Percentiles rank a stretch among this genome's conserved stretches.
phyloP scores from a whole-genome alignment of 2,329 filamentous ascomycete genomes.

The Curvularia sp. region DNA sequence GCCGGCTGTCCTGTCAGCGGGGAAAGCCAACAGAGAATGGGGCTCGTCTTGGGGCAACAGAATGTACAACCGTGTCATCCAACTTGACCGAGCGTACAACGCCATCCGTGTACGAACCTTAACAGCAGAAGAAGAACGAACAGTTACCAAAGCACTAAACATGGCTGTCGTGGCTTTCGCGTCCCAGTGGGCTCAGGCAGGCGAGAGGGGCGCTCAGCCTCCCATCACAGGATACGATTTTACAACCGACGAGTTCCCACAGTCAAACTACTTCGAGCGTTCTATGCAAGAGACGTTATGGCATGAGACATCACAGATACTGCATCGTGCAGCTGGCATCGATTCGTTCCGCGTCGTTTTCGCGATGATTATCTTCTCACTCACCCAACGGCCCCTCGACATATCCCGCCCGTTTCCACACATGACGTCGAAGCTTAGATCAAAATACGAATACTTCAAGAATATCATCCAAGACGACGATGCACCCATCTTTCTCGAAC shows the following conservation, averaged over 20 bases:
- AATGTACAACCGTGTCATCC: conserved; percentile 57
- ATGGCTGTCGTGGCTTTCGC: conserved; percentile 61
- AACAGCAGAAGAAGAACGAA: conserved; percentile 47
- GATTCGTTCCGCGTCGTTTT: conserved; percentile 54
- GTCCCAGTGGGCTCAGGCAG: conserved; percentile 55
- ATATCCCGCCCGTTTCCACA: background rate
- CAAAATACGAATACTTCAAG: conserved; percentile 14
- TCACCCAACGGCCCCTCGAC: conserved; percentile 51
- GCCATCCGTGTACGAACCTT: conserved; percentile 48
- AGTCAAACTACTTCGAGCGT: conserved; percentile 41
- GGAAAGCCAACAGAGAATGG: conserved; percentile 52
- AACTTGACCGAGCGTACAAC: conserved; percentile 51
- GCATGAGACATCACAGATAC: conserved; percentile 50
- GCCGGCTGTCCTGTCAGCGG: conserved; percentile 30
- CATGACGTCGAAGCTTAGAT: background rate
- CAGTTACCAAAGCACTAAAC: conserved; percentile 56
- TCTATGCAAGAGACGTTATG: conserved; percentile 50
- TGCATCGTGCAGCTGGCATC: conserved; percentile 48
- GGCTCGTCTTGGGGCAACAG: conserved; percentile 46
- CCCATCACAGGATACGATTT: conserved; percentile 27
- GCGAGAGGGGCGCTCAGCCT: conserved; percentile 27
- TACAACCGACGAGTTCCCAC: conserved; percentile 5
- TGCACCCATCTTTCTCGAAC: conserved; percentile 12
- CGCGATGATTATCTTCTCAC: conserved; percentile 54
- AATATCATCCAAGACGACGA: conserved; percentile 13